Evolutionary conservation across 495 filamentous ascomycete genomes (phyloP), one percentile per base, ranked within the genome.

Genomic region (Umbilicaria muhlenbergii): DNA sequence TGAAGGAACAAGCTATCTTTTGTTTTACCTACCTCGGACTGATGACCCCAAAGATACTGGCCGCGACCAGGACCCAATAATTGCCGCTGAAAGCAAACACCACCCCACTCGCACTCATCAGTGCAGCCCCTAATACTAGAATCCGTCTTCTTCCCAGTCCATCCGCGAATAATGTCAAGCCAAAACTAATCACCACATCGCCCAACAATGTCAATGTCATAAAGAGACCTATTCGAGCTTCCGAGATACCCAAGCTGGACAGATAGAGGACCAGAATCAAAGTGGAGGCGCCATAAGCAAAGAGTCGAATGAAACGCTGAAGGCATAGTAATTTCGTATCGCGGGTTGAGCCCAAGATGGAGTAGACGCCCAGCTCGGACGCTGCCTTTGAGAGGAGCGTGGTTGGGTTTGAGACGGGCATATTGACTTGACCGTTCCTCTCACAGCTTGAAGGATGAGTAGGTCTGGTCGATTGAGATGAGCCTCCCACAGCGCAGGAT

Each of bases 191-290:
- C 19, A 77, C 49, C 2, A 83, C 79, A 64, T 94, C 86, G 21
- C 86, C 86, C 14, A 83, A 61, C 42, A 92, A 61, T 0, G 86
- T 94, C 38, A 89, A 60, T 3, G 82, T 86, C 84, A 93, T 93
- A 58, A 93, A 91, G 4, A 87, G 66, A 13, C 86, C 86, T 36
- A 83, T 87, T n/a, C 66, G 66, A n/a, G 74, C 67, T 51, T 84
- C 76, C 0, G 81, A 70, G 48, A 79, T 73, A 11, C 65, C 67
- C 16, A 91, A 60, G 5, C 73, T 71, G 0, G 73, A 73, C 37
- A 92, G 69, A 53, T 82, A 78, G 3, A 73, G 71, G 8, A 77
- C 85, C 13, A 91, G 69, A 39, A 93, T 80, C 18, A 94, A 66
- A 0, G 80, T 79, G 13, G 77, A 77, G 15, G 72, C 74, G 34